phyloP scores from a whole-genome alignment of 2,329 filamentous ascomycete species.

The Chaetomium sp. region DNA sequence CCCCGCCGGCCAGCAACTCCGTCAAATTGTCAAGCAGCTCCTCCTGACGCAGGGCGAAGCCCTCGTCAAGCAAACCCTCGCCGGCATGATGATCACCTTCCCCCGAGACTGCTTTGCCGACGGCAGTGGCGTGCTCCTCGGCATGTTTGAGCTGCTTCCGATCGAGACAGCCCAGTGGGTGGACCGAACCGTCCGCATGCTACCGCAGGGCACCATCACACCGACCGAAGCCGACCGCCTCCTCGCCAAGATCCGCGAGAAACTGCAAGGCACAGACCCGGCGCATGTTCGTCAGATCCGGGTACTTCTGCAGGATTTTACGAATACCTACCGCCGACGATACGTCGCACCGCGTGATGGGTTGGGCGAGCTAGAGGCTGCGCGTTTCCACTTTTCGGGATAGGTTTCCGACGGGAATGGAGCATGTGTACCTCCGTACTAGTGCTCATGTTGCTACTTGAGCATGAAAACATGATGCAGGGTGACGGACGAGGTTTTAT shows the following conservation, averaged over 20 bases:
- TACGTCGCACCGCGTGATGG: slow-evolving; percentile 95
- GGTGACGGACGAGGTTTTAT: no score
- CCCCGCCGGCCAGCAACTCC: slow-evolving; percentile 61
- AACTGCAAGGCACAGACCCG: slow-evolving; percentile 57
- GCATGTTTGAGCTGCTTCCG: slow-evolving; percentile 81
- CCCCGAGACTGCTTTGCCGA: slow-evolving; percentile 93
- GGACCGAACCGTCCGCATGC: slow-evolving; percentile 71
- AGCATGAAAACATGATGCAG: no score
- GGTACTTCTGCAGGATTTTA: slow-evolving; percentile 88
- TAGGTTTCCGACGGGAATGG: slow-evolving; percentile 25
- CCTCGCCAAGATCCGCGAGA: slow-evolving; percentile 72
- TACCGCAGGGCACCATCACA: slow-evolving; percentile 76
- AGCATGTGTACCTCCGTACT: background rate
- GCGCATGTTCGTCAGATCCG: slow-evolving; percentile 68
- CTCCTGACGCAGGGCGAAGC: slow-evolving; percentile 64
- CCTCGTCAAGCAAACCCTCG: slow-evolving; percentile 82
- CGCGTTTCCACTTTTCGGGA: slow-evolving; percentile 73
- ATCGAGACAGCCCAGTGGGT: slow-evolving; percentile 76
- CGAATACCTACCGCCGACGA: slow-evolving; percentile 83
- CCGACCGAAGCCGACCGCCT: slow-evolving; percentile 74
- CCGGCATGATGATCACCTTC: slow-evolving; percentile 99
- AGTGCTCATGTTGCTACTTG: no score
- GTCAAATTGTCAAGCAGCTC: slow-evolving; percentile 65
- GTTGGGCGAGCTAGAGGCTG: slow-evolving; percentile 77
- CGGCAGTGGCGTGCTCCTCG: slow-evolving; percentile 84